Evolutionary conservation across 2,329 filamentous ascomycete species (phyloP).

Genomic region (Monosporascus sp.): DNA sequence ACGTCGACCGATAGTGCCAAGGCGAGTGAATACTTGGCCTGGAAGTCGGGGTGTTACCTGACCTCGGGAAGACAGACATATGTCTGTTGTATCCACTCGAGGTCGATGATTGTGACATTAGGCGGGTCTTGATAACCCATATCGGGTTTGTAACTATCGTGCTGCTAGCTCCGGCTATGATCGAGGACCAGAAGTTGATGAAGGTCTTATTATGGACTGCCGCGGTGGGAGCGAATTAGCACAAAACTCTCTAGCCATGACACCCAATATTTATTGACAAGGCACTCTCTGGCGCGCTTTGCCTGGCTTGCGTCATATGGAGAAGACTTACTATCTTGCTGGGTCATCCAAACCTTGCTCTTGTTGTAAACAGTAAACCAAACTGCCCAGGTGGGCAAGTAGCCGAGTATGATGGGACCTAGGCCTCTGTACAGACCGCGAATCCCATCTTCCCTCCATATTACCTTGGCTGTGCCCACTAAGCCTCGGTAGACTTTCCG

Average conservation of each 20-base stretch:
- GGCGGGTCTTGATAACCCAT: slow-evolving; percentile 97
- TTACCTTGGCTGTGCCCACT: slow-evolving; percentile 76
- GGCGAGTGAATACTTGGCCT: slow-evolving; percentile 57
- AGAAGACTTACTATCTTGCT: slow-evolving; percentile 54
- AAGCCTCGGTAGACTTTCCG: slow-evolving; percentile 75
- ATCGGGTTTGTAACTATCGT: slow-evolving; percentile 96
- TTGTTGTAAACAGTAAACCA: slow-evolving; percentile 96
- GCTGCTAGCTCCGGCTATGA: slow-evolving; percentile 86
- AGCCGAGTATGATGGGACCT: slow-evolving; percentile 90
- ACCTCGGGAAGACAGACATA: slow-evolving; percentile 41
- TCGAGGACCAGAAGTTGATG: slow-evolving; percentile 82
- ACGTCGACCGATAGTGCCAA: slow-evolving; percentile 86
- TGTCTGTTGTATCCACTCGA: slow-evolving; percentile 42
- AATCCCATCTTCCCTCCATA: slow-evolving; percentile 83
- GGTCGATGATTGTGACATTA: slow-evolving; percentile 80
- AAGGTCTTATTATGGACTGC: slow-evolving; percentile 62
- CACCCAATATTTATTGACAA: too few species aligned
- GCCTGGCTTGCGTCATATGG: neutral
- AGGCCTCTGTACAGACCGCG: slow-evolving; percentile 89
- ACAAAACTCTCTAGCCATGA: neutral
- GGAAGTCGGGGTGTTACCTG: slow-evolving; percentile 49
- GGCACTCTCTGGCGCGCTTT: neutral
- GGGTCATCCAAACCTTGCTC: slow-evolving; percentile 68
- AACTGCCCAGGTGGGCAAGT: slow-evolving; percentile 95
- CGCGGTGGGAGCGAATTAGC: slow-evolving; percentile 6